These are phyloP conservation scores for Phytophthora hibernalis DNA, from an alignment of 352 stramenopile genomes.

Conservation along the genomic window DNA sequence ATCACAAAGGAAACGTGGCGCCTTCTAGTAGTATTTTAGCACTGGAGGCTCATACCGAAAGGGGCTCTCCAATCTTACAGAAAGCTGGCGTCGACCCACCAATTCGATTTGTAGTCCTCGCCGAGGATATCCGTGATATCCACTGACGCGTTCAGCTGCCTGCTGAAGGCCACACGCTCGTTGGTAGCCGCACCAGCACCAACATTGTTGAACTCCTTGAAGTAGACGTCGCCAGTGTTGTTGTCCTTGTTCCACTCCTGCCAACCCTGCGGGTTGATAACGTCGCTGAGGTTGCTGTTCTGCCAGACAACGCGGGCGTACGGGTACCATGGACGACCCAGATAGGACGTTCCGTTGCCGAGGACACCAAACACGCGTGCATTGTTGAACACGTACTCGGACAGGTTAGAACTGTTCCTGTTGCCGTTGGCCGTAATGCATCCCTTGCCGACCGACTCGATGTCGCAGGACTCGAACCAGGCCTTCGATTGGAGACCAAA, in stretches of 20 bases:
- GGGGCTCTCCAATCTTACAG: slow-evolving; percentile 4
- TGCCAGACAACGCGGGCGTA: slow-evolving; percentile 22
- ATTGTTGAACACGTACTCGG: slow-evolving; percentile 25
- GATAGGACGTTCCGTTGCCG: neutral
- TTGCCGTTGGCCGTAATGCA: slow-evolving; percentile 23
- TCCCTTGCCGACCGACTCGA: slow-evolving; percentile 6
- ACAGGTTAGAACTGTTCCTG: slow-evolving; percentile 2
- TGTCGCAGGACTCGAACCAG: slow-evolving; percentile 20
- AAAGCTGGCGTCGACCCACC: slow-evolving; percentile 22
- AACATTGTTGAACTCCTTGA: slow-evolving; percentile 24
- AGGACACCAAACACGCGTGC: slow-evolving; percentile 12
- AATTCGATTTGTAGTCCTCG: slow-evolving; percentile 2
- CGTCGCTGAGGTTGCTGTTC: slow-evolving; percentile 15
- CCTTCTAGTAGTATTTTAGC: too few species aligned
- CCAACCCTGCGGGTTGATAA: slow-evolving; percentile 18
- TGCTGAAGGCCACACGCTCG: slow-evolving; percentile 6
- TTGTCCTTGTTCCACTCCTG: neutral
- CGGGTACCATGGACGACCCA: slow-evolving; percentile 15
- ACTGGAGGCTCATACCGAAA: too few species aligned
- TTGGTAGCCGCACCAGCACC: slow-evolving; percentile 1
- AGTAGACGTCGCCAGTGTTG: slow-evolving; percentile 16
- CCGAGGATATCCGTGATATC: slow-evolving; percentile 1
- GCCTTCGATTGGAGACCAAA: slow-evolving; percentile 17
- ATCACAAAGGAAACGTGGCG: too few species aligned
- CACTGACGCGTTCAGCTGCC: slow-evolving; percentile 1